Conservation (phyloP, 2,329 filamentous ascomycete genomes). For the Trichoderma sp. region DNA sequence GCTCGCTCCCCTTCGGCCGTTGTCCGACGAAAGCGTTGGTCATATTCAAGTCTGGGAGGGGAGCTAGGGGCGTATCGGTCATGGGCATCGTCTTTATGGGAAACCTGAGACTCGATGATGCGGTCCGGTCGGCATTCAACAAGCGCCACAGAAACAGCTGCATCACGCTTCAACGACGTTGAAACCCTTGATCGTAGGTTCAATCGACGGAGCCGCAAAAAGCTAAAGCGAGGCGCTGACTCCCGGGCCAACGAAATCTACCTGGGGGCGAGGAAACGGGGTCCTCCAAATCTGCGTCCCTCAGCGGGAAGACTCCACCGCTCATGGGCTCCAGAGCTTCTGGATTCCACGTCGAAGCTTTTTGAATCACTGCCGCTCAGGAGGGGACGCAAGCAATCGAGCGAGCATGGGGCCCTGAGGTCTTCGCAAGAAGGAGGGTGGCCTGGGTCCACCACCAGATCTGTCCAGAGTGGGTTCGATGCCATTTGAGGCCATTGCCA, state of each 20-base stretch:
- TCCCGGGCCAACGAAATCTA: conserved; percentile 18
- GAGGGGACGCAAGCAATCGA: conserved; percentile 20
- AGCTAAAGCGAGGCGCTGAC: conserved; percentile 19
- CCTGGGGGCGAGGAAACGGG: conserved; percentile 20
- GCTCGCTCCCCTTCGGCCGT: conserved; percentile 14
- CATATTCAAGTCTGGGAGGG: conserved; percentile 2
- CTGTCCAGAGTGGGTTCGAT: conserved; percentile 24
- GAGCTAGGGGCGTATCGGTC: conserved; percentile 11
- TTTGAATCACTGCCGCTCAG: conserved; percentile 21
- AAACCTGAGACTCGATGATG: background rate
- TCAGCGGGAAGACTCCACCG: conserved; percentile 25
- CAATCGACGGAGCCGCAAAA: conserved; percentile 14
- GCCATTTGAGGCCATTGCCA: conserved; percentile 17
- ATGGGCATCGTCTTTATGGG: background rate
- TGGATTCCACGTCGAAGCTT: conserved; percentile 25
- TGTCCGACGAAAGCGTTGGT: conserved; percentile 19
- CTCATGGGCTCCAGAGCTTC: conserved; percentile 25
- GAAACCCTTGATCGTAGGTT: background rate
- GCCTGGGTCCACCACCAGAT: conserved; percentile 24
- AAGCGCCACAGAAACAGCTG: background rate
- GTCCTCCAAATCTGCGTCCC: conserved; percentile 22
- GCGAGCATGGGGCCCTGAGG: conserved; percentile 14
- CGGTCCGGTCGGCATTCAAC: background rate
- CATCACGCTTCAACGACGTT: background rate
- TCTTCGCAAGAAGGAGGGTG: background rate